phyloP scores from a whole-genome alignment of 352 stramenopile genomes.

The Phytophthora rubi region DNA sequence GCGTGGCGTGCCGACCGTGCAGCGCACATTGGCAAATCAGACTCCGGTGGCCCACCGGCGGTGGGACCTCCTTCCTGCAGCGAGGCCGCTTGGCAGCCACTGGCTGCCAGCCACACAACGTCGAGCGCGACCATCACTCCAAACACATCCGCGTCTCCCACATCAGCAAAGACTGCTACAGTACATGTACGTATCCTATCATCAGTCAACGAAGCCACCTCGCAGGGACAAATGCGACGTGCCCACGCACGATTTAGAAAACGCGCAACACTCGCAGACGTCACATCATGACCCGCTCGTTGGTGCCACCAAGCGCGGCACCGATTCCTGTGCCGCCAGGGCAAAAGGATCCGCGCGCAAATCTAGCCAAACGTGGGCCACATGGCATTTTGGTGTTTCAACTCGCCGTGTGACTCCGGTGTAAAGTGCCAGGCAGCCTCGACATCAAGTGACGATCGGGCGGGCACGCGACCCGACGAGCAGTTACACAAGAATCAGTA shows the following conservation, averaged over 20 bases:
- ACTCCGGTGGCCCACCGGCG: conserved; percentile 2
- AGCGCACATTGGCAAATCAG: conserved; percentile 25
- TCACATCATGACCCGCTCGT: conserved; percentile 1
- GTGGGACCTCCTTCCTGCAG: conserved; percentile 28
- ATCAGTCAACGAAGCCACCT: conserved; percentile 19
- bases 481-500: neutral
- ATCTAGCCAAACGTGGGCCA: neutral
- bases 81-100: conserved; percentile 7
- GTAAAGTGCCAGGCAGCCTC: conserved; percentile 15
- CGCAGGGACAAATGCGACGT: too few species aligned
- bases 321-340: neutral
- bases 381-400: conserved; percentile 24
- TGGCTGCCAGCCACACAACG: conserved; percentile 13
- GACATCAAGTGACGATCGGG: conserved; percentile 6
- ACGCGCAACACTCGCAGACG: conserved; percentile 11
- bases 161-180: neutral
- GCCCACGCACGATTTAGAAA: conserved; percentile 1
- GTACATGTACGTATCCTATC: neutral
- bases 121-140: conserved; percentile 16
- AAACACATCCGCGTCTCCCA: conserved; percentile 13
- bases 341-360: neutral
- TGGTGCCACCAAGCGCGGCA: neutral
- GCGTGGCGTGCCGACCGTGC: conserved; percentile 12
- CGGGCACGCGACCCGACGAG: conserved; percentile 7
- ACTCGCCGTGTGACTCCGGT: conserved; percentile 27